Evolutionary conservation across 345 rosid species (phyloP).

Genomic region (Cardamine chenopodiifolia): DNA sequence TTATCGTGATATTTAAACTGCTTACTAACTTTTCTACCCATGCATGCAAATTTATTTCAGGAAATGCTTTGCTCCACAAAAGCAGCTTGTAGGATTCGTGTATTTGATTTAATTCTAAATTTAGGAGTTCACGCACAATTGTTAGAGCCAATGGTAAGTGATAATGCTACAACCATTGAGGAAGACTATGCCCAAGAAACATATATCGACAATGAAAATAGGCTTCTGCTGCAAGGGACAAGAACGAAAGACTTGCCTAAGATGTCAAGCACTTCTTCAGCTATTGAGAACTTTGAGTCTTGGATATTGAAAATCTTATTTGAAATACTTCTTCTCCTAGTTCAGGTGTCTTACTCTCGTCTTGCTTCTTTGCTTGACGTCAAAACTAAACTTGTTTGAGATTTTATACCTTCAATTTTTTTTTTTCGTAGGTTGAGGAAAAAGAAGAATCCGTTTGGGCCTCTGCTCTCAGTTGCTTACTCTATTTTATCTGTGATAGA

Average conservation of each 20-base stretch:
- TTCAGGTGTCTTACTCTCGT: constrained; percentile 64
- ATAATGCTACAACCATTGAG: constrained; percentile 75
- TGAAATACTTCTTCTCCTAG: constrained; percentile 90
- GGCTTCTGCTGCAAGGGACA: constrained; percentile 54
- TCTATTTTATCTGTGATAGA: constrained; percentile 90
- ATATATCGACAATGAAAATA: constrained; percentile 59
- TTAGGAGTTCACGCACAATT: constrained; percentile 98
- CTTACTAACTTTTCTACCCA: constrained; percentile 39
- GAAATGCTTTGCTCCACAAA: constrained; percentile 91
- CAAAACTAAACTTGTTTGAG: constrained; percentile 19
- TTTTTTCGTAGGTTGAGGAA: constrained; percentile 72
- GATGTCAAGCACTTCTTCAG: constrained; percentile 59
- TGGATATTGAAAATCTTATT: constrained; percentile 90
- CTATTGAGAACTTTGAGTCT: constrained; percentile 77
- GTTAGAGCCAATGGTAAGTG: constrained; percentile 76
- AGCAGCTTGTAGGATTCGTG: constrained; percentile 79
- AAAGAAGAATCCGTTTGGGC: constrained; percentile 95
- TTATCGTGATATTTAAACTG: constrained; percentile 20
- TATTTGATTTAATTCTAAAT: constrained; percentile 92
- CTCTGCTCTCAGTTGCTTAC: constrained; percentile 92
- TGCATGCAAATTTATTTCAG: constrained; percentile 49
- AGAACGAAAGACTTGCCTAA: constrained; percentile 54
- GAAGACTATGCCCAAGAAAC: constrained; percentile 81
- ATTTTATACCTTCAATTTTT: constrained; percentile 30
- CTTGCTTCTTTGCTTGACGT: constrained; percentile 20